Base-by-base conservation (phyloP, 805 yeast genomes). In the Wickerhamomyces chaumierensis region DNA sequence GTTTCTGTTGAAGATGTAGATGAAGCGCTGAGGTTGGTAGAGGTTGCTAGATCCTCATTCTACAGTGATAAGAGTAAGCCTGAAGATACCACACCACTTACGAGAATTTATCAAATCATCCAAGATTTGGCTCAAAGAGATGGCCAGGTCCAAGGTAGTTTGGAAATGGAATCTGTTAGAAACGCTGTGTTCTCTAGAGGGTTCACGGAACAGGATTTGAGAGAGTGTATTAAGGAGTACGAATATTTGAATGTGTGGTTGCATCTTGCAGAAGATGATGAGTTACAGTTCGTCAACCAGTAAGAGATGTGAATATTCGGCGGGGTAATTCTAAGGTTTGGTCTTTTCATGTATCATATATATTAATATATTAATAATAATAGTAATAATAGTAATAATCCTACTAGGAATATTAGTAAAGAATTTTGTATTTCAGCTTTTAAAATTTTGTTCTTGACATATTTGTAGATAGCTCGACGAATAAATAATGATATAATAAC, bases 1-100 rank as follows among this genome's bases (percentile, higher is more conserved):
- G 97, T 92, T 7, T 69, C 66, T 25, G 62, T 68, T 33, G 83
- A 75, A 41, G 97, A 92, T 60, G 96, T 92, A 32, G 97, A 92
- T 53, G 99, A 92, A 63, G 96, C 98, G 0, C 65, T 92, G 52
- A 74, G 98, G 53, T 70, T 92, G 48, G 68, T 80, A 41, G 80
- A 80, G 49, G 94, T 84, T 13, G 85, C 95, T n/a, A 84, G 88
- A 60, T 77, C 81, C 42, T 81, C 95, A 7, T 68, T 90, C 51
- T 36, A 37, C 31, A 72, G 73, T 46, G 67, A 71, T 34, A 75
- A 72, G 33, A 73, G 68, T 35, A 66, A 56, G 31, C 64, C 64
- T 37, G 60, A 55, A 15, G 84, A 75, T 45, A 94, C 84, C 51
- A 71, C 73, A 39, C 71, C 83, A 38, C 70, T 78, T 7, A 73